Evolutionary conservation across 2,329 filamentous ascomycete genomes (phyloP).

Genomic region (Elsinoe perseae): DNA sequence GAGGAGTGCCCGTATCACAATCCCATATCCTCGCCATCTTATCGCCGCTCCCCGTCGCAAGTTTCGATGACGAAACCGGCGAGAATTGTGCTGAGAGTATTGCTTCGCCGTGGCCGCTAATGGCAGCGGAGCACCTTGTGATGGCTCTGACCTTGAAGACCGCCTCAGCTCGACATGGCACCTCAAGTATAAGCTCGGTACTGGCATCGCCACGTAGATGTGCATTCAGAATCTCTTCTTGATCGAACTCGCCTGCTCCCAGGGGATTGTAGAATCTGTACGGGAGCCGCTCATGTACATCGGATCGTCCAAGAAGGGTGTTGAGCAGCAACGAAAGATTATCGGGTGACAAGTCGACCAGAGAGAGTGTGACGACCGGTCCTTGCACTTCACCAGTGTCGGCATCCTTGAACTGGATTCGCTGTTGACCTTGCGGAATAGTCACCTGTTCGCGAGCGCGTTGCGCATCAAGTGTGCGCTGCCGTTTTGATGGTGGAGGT

Average conservation of each 20-base stretch:
- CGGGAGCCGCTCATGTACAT: slow-evolving; percentile 54
- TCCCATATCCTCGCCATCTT: slow-evolving; percentile 91
- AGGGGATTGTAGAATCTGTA: slow-evolving; percentile 54
- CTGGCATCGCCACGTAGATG: slow-evolving; percentile 41
- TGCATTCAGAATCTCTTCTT: slow-evolving; percentile 33
- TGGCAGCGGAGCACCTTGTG: slow-evolving; percentile 78
- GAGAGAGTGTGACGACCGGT: slow-evolving; percentile 64
- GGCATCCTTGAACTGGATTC: slow-evolving; percentile 79
- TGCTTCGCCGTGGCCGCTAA: slow-evolving; percentile 84
- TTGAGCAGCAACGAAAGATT: slow-evolving; percentile 85
- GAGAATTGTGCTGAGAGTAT: slow-evolving; percentile 84
- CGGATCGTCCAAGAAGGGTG: slow-evolving; percentile 61
- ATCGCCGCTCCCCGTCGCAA: slow-evolving; percentile 87
- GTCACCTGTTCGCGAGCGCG: slow-evolving; percentile 63
- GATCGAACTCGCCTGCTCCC: slow-evolving; percentile 36
- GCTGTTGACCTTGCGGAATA: slow-evolving; percentile 58
- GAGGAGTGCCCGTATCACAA: slow-evolving; percentile 82
- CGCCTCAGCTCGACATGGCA: slow-evolving; percentile 71
- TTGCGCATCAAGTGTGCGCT: slow-evolving; percentile 67
- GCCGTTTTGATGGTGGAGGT: slow-evolving; percentile 82
- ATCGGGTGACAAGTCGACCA: slow-evolving; percentile 78
- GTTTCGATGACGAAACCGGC: slow-evolving; percentile 63
- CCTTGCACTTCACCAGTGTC: slow-evolving; percentile 60
- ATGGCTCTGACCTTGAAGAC: slow-evolving; percentile 91
- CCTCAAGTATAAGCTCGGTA: slow-evolving; percentile 54